Evolutionary conservation across 805 yeast species (phyloP), one percentile per base, ranked within the genome.

Genomic region (Yarrowia keelungensis): DNA sequence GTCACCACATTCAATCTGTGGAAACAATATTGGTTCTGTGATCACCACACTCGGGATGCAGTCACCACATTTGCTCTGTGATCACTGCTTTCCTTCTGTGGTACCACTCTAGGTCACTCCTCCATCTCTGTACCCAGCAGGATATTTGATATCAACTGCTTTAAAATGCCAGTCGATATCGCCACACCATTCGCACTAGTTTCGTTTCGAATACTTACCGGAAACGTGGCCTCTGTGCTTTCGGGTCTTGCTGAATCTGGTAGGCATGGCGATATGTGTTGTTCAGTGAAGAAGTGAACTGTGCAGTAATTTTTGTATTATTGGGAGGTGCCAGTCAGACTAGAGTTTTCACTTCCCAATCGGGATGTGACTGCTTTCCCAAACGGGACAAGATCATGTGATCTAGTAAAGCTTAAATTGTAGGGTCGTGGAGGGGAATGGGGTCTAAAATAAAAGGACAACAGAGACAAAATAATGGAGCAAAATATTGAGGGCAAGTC

Each of bases 181-280:
- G 67, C 46, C 67, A 59, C 67, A 62, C 67, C 67, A 62, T 62
- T 62, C 56, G 67, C 67, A 62, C 67, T 47, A 16, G 65, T 59
- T 59, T 59, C 65, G 65, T 59, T 59, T 59, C 65, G n/a, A 11
- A 26, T 42, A 87, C 96, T 87, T 90, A 91, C 96, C 97, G 83
- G 98, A 91, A 85, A 95, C 98, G 97, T 95, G 89, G 87, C 99
- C 99, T 91, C 99, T 92, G 90, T 92, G 97, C 89, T 95, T 95
- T 91, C 99, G 92, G 86, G 98, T 95, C 86, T 95, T 93, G 81
- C 97, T 90, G 82, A 91, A 89, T 91, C 98, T 92, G 89, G 98
- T 91, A 84, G 98, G 98, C 98, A 93, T 93, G 69, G 50, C 61
- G 61, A 65, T 62, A 62, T 62, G 67, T 62, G 67, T 62, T 59